Evolutionary conservation across 768 basidiomycete species (phyloP).

Genomic region (Auricularia cornea): DNA sequence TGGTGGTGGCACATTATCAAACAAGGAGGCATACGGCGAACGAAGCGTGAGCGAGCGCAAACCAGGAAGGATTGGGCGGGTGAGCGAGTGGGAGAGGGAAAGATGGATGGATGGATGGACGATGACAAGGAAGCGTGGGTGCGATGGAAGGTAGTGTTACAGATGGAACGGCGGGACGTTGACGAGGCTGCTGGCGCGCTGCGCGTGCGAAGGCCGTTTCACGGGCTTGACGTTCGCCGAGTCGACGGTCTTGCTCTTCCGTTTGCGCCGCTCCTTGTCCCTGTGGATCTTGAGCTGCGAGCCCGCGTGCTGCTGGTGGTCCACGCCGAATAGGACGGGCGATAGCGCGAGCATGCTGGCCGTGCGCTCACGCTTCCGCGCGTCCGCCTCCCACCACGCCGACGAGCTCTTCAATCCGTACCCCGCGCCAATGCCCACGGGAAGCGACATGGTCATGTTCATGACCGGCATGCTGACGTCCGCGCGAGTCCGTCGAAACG

Average conservation of each 20-base stretch:
- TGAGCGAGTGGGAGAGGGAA: no score
- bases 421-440: neutral
- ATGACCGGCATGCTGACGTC: neutral
- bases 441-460: neutral
- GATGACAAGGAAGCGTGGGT: no score
- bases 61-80: no score
- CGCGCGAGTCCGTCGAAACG: constrained; percentile 58
- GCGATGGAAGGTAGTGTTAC: neutral
- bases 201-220: neutral
- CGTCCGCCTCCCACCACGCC: constrained; percentile 26
- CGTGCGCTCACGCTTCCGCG: constrained; percentile 21
- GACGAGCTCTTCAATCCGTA: neutral
- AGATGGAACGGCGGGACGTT: neutral
- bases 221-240: neutral
- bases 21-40: no score
- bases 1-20: no score
- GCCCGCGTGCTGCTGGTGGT: constrained; percentile 27
- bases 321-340: constrained; percentile 37
- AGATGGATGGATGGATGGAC: neutral
- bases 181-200: constrained; percentile 1
- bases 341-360: constrained; percentile 32
- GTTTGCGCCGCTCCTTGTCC: constrained; percentile 56
- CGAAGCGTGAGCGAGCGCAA: no score
- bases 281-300: constrained; percentile 38
- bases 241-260: constrained; percentile 33